Conservation (phyloP, 352 stramenopile species). For the Pythium rhizo-oryzae region DNA sequence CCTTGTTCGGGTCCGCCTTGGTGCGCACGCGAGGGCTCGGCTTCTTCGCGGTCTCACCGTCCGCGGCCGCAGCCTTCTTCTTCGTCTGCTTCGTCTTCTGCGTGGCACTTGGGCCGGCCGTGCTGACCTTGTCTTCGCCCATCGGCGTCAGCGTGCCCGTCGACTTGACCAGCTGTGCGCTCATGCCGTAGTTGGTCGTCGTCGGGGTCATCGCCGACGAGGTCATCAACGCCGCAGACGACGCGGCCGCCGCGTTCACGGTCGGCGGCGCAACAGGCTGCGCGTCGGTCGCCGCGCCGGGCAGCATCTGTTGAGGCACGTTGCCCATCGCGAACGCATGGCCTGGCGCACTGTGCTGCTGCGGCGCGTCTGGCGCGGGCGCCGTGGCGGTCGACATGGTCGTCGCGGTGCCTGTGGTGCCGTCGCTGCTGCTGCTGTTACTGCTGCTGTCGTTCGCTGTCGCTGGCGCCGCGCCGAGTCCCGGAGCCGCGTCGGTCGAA, state of each 20-base stretch:
- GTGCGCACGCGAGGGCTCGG: constrained; percentile 35
- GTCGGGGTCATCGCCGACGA: constrained; percentile 30
- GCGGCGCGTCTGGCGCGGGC: not conserved
- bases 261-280: not conserved
- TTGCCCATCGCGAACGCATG: constrained; percentile 6
- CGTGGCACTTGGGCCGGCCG: constrained; percentile 3
- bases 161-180: constrained; percentile 17
- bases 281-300: not conserved
- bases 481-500: not conserved
- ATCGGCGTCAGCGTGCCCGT: constrained; percentile 31
- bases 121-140: constrained; percentile 32
- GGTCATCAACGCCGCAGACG: constrained; percentile 9
- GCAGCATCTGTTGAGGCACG: not conserved
- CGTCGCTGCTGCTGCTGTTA: not conserved
- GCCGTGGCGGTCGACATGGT: constrained; percentile 5
- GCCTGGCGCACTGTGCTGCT: not conserved
- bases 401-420: not conserved
- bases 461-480: not conserved
- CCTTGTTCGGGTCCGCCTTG: constrained; percentile 25
- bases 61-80: constrained; percentile 25
- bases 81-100: constrained; percentile 34
- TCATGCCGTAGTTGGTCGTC: constrained; percentile 27
- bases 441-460: not conserved
- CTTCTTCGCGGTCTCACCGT: constrained; percentile 33
- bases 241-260: constrained; percentile 15